Evolutionary conservation across 2,329 filamentous ascomycete genomes (phyloP).

Genomic region (Curvularia eragrostidis): DNA sequence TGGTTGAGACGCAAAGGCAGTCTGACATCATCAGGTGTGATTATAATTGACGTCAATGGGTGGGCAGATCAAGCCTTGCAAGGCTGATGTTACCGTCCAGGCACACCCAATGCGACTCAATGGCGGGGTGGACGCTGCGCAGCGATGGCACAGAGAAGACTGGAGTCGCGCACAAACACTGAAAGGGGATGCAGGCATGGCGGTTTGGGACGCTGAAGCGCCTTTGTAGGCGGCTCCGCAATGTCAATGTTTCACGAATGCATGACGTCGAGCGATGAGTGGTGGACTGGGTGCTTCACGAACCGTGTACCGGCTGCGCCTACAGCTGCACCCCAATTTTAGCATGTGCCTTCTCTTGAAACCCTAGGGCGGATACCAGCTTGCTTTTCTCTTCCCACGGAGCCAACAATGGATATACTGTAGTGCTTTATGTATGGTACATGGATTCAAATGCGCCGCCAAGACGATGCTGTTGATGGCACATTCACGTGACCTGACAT

Average conservation of each 20-base stretch:
- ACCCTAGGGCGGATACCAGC: neutral
- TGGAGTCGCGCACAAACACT: neutral
- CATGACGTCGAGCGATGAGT: slow-evolving; percentile 15
- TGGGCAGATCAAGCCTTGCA: slow-evolving; percentile 10
- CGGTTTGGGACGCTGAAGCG: slow-evolving; percentile 6
- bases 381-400: neutral
- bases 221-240: slow-evolving; percentile 22
- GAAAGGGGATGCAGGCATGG: neutral
- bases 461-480: neutral
- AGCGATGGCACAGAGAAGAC: neutral
- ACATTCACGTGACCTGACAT: neutral
- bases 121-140: neutral
- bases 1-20: neutral
- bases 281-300: slow-evolving; percentile 15
- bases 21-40: neutral
- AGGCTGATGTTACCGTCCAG: slow-evolving; percentile 8
- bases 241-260: slow-evolving; percentile 33
- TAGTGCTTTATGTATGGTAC: too few relatives aligned
- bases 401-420: neutral
- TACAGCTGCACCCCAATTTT: slow-evolving; percentile 8
- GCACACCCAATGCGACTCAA: neutral
- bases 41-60: slow-evolving; percentile 13
- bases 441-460: neutral
- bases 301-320: slow-evolving; percentile 17
- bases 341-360: slow-evolving; percentile 2